phyloP scores from a whole-genome alignment of 2,329 filamentous ascomycete species.

The Sporothrix pseudoabietina region DNA sequence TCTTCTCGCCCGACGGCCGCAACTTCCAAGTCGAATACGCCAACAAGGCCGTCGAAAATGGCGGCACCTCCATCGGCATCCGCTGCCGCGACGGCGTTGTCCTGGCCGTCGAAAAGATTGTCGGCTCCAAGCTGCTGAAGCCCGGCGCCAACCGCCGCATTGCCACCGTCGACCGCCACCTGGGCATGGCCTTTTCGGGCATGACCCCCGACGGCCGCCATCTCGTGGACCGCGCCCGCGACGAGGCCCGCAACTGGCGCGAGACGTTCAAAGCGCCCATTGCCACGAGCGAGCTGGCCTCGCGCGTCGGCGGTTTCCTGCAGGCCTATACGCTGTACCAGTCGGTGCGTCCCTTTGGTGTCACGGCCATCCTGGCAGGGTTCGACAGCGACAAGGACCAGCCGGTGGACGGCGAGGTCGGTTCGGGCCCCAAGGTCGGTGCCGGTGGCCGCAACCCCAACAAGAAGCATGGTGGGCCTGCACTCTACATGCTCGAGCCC shows the following conservation, averaged over 20 bases:
- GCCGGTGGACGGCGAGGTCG: constrained; percentile 88
- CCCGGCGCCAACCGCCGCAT: constrained; percentile 96
- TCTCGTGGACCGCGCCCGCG: constrained; percentile 90
- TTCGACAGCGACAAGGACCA: constrained; percentile 88
- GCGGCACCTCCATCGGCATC: constrained; percentile 93
- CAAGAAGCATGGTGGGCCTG: constrained; percentile 82
- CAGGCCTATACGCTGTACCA: constrained; percentile 98
- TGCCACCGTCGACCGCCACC: constrained; percentile 87
- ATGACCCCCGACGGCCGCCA: constrained; percentile 93
- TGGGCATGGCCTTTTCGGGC: constrained; percentile 90
- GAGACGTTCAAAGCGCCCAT: constrained; percentile 94
- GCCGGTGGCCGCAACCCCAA: constrained; percentile 78
- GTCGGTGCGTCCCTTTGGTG: constrained; percentile 92
- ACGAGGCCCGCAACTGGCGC: constrained; percentile 91
- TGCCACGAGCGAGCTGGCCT: constrained; percentile 81
- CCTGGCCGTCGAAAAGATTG: constrained; percentile 93
- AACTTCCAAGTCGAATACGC: constrained; percentile 99
- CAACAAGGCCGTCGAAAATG: constrained; percentile 97
- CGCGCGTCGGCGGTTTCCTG: constrained; percentile 91
- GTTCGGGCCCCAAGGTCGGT: constrained; percentile 73
- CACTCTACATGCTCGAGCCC: constrained; percentile 98
- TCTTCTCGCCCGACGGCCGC: constrained; percentile 97
- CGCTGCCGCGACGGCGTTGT: constrained; percentile 97
- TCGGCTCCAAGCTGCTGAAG: constrained; percentile 94
- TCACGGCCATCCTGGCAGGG: constrained; percentile 90